phyloP scores from a whole-genome alignment of 208 protist genomes.

The Entamoeba invadens region DNA sequence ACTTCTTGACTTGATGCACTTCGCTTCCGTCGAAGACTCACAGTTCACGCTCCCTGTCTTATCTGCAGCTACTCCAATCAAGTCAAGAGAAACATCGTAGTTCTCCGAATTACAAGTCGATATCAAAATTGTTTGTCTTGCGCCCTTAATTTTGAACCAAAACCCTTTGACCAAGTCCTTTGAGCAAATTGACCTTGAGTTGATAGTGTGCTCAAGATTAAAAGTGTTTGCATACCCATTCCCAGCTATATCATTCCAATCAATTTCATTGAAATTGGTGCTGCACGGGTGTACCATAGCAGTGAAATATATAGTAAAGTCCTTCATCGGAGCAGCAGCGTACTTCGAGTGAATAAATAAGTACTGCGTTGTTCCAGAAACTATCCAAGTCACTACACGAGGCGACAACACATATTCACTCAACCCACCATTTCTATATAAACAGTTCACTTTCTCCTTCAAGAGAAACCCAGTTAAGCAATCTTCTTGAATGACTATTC shows the following conservation, averaged over 20 bases:
- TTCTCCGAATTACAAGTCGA: not conserved
- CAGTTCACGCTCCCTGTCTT: not conserved
- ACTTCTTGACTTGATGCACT: not conserved
- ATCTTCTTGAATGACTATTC: not conserved
- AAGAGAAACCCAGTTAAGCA: not conserved
- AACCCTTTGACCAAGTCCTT: not conserved
- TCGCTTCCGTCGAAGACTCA: not conserved
- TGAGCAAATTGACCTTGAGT: not conserved
- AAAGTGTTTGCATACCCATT: not conserved
- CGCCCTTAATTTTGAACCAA: not conserved
- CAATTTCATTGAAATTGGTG: not conserved
- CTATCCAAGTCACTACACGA: not conserved
- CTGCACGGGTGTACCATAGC: not conserved
- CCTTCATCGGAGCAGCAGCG: not conserved
- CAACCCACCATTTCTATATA: not conserved
- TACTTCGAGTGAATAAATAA: not conserved
- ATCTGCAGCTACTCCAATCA: not conserved
- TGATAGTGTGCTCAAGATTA: not conserved
- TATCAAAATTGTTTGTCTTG: not conserved
- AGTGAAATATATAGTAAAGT: not conserved
- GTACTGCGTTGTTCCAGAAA: not conserved
- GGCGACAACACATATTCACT: not conserved
- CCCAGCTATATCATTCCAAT: not conserved
- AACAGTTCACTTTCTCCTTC: not conserved
- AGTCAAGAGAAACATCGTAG: not conserved